Conservation (phyloP, 108 stramenopile species). For the Phaeodactylum tricornutum region DNA sequence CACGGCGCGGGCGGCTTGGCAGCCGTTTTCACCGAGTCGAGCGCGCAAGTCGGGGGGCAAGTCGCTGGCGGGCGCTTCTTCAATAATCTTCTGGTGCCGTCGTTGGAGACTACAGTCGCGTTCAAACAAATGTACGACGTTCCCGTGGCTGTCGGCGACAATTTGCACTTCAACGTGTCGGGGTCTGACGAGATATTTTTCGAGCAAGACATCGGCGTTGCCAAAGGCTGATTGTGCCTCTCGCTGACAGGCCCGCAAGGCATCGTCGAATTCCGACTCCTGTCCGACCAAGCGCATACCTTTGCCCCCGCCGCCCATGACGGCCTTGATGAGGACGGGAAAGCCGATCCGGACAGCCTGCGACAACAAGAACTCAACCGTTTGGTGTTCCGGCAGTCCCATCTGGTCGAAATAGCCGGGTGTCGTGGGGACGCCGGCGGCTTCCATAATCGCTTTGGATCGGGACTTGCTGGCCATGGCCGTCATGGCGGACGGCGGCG, state of each 20-base stretch:
- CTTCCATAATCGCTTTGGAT: constrained; percentile 81
- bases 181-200: constrained; percentile 93
- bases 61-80: constrained; percentile 84
- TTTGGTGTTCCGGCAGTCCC: constrained; percentile 16
- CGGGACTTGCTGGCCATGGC: constrained; percentile 66
- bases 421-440: constrained; percentile 84
- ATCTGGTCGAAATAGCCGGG: constrained; percentile 85
- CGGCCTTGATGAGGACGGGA: constrained; percentile 98
- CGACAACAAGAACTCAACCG: constrained; percentile 37
- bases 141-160: constrained; percentile 54
- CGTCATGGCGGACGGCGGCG: constrained; percentile 73
- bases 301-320: constrained; percentile 96
- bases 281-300: constrained; percentile 94
- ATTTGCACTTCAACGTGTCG: constrained; percentile 99
- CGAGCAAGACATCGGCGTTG: constrained; percentile 90
- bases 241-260: constrained; percentile 71
- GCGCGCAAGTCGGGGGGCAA: constrained; percentile 55
- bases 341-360: constrained; percentile 90
- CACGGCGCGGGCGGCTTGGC: constrained; percentile 63
- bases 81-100: constrained; percentile 97
- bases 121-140: constrained; percentile 75
- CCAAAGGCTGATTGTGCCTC: constrained; percentile 90
- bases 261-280: constrained; percentile 53
- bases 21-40: constrained; percentile 85
- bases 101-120: constrained; percentile 95